Evolutionary conservation across 129 eudicot species (phyloP).

Genomic region (Cynara cardunculus): DNA sequence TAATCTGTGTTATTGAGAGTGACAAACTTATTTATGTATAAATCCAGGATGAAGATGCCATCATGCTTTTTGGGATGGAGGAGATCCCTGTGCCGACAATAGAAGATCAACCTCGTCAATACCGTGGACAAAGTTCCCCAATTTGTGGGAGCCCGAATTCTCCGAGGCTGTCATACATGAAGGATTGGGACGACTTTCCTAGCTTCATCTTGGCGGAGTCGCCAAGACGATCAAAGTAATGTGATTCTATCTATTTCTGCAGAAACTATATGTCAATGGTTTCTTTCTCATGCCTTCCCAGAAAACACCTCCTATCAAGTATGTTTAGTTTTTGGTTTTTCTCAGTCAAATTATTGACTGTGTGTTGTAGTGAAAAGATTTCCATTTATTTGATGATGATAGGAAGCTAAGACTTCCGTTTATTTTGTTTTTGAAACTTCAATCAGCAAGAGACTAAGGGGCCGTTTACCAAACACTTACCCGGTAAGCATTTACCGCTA

Average conservation of each 20-base stretch:
- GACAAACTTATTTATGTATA: background rate
- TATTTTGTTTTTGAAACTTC: background rate
- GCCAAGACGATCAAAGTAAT: slow-evolving; percentile 31
- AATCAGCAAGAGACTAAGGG: too few relatives aligned
- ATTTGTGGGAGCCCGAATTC: slow-evolving; percentile 41
- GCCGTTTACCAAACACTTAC: too few relatives aligned
- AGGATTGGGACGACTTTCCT: slow-evolving; percentile 31
- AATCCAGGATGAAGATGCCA: slow-evolving; percentile 21
- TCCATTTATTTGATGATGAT: background rate
- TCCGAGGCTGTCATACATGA: slow-evolving; percentile 33
- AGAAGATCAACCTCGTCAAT: slow-evolving; percentile 16
- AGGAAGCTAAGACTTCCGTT: background rate
- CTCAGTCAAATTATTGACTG: slow-evolving; percentile 29
- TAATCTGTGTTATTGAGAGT: background rate
- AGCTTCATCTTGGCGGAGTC: slow-evolving; percentile 37
- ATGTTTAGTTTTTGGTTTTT: background rate
- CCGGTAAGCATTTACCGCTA: too few relatives aligned
- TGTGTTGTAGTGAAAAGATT: slow-evolving; percentile 11
- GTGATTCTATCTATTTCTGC: background rate
- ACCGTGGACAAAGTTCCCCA: slow-evolving; percentile 18
- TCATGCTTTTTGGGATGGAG: slow-evolving; percentile 33
- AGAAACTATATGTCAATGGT: slow-evolving; percentile 13
- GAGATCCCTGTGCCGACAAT: slow-evolving; percentile 28
- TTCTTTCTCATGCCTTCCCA: background rate
- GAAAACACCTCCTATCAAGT: background rate